Evolutionary conservation across 2,329 filamentous ascomycete species (phyloP).

Genomic region (Trichoderma sp.): DNA sequence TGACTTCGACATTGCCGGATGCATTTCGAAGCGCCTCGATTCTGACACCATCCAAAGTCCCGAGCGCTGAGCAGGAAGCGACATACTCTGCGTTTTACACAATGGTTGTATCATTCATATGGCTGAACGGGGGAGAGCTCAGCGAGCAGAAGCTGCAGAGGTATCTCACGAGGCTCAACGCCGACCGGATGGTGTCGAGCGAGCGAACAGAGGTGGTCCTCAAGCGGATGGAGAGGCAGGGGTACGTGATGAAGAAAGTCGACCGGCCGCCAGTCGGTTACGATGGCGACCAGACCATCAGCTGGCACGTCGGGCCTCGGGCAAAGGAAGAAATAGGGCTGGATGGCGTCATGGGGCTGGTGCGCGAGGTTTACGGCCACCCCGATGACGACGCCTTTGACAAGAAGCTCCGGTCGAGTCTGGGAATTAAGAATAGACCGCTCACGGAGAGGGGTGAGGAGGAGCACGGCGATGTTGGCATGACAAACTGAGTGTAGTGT

Average conservation of each 20-base stretch:
- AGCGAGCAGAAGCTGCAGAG: constrained; percentile 77
- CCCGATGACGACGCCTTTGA: constrained; percentile 58
- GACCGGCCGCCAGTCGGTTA: constrained; percentile 58
- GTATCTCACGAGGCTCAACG: constrained; percentile 73
- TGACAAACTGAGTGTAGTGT: constrained; percentile 19
- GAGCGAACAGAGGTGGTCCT: constrained; percentile 77
- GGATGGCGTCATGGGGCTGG: constrained; percentile 72
- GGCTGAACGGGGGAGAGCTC: constrained; percentile 71
- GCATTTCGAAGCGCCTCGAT: constrained; percentile 68
- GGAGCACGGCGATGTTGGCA: constrained; percentile 30
- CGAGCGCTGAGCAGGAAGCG: constrained; percentile 69
- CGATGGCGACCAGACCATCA: constrained; percentile 73
- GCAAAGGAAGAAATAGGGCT: constrained; percentile 83
- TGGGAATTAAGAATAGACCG: constrained; percentile 52
- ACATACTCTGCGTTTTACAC: constrained; percentile 81
- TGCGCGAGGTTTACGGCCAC: constrained; percentile 61
- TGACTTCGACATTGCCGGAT: constrained; percentile 71
- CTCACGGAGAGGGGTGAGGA: constrained; percentile 35
- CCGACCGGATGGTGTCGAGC: constrained; percentile 71
- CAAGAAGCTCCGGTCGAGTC: constrained; percentile 61
- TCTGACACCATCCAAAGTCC: constrained; percentile 67
- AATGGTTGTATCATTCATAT: constrained; percentile 75
- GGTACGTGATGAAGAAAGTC: constrained; percentile 75
- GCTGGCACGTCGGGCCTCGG: constrained; percentile 82
- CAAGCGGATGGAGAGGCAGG: constrained; percentile 74